Base-by-base conservation (phyloP, 495 filamentous ascomycete genomes). In the Neurospora tetraspora region DNA sequence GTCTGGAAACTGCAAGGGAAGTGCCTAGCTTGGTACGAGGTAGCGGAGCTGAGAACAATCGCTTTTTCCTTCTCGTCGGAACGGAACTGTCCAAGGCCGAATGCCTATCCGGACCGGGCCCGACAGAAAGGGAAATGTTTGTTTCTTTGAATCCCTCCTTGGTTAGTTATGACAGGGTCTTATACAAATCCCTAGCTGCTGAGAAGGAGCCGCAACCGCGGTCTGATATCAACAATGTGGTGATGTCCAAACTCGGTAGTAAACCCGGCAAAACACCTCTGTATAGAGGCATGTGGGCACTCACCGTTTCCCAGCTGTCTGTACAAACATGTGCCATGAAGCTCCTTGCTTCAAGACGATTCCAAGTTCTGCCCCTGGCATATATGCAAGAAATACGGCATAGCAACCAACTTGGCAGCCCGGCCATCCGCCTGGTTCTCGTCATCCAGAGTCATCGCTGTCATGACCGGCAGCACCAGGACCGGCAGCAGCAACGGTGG, bases 341-440 rank as follows among this genome's bases (percentile, higher is more conserved):
- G 53, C 53, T 59, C 47, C 47, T 59, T 59, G 53, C 27, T 14
- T 34, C 53, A 65, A 16, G 53, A 36, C 53, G 14, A 65, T 65
- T 65, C 53, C 53, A 65, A 65, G 53, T 34, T 65, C 27, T 65
- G 53, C 27, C 53, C 53, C 27, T 65, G 53, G 14, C 53, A 61
- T 65, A 65, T 65, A 65, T 65, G 53, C 53, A 65, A 65, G 53
- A 34, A 65, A 65, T 65, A 65, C 53, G 53, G 53, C 53, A 12
- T 61, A 31, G 53, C 53, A 61, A 31, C 23, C 53, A 31, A 31
- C 53, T 61, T 31, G 23, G 12, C 53, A 59, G 47, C 23, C 47
- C 47, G 47, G 23, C 23, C 47, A 59, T 59, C 47, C 47, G 12
- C 53, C 53, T 65, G 53, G 53, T 73, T 70, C 69, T 73, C 72